Percentiles rank a stretch among this genome's conserved stretches.
phyloP scores from a whole-genome alignment of 2,329 filamentous ascomycete species.

The Dactylellina cionopaga region DNA sequence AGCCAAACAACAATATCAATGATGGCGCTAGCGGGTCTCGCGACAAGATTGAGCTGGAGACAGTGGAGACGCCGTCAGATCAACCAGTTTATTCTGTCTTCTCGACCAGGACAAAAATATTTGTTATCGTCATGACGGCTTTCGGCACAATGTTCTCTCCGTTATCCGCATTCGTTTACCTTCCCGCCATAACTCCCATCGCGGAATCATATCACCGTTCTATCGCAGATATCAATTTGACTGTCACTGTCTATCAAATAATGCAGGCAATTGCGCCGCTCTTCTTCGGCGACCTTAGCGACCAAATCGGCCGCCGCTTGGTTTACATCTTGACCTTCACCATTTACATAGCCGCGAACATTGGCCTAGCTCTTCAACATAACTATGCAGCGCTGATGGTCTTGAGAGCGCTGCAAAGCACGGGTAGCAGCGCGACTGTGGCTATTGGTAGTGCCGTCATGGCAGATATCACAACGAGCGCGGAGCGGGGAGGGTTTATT shows the following conservation, averaged over 20 bases:
- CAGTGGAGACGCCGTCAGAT: too few species aligned
- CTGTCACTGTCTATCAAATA: constrained; percentile 69
- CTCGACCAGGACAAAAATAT: background rate
- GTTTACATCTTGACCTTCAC: constrained; percentile 69
- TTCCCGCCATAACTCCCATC: constrained; percentile 66
- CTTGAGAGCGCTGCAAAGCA: constrained; percentile 71
- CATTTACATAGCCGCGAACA: constrained; percentile 69
- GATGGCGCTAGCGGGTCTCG: too few species aligned
- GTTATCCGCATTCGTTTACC: constrained; percentile 63
- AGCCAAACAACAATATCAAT: background rate
- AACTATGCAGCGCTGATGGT: constrained; percentile 70
- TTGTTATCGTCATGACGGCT: background rate
- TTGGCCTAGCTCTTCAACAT: constrained; percentile 69
- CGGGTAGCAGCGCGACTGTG: constrained; percentile 74
- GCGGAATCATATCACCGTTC: constrained; percentile 64
- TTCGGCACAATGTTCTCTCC: too few species aligned
- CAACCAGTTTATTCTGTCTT: background rate
- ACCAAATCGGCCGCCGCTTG: constrained; percentile 69
- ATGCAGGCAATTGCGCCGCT: constrained; percentile 71
- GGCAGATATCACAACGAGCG: constrained; percentile 74
- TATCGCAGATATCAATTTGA: constrained; percentile 63
- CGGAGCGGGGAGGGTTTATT: constrained; percentile 78
- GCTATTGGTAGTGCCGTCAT: constrained; percentile 76
- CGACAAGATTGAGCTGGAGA: too few species aligned
- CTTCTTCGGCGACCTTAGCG: constrained; percentile 71